These are phyloP conservation scores for Eragrostis curvula DNA, from an alignment of 176 grass and related monocot species.

Conservation along the genomic window DNA sequence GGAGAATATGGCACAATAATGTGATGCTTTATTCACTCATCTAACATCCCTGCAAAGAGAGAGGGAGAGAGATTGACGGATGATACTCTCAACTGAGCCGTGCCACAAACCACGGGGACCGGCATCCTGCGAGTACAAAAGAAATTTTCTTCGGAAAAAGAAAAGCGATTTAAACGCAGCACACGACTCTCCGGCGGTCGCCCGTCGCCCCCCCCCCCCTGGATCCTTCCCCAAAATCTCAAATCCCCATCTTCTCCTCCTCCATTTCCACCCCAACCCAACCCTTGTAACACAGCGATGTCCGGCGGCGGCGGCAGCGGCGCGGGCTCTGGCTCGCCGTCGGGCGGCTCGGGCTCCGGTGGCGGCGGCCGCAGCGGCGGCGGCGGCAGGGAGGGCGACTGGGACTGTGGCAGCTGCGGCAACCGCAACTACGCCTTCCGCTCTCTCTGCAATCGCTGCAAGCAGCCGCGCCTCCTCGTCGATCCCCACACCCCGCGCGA, in stretches of 20 bases:
- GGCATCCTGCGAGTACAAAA: no score
- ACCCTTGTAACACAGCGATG: slow-evolving; percentile 13
- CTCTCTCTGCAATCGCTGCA: slow-evolving; percentile 98
- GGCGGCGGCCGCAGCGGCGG: slow-evolving; percentile 13
- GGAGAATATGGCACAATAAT: no score
- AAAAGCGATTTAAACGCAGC: no score
- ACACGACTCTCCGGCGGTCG: no score
- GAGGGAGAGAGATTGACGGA: no score
- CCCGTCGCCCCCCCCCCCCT: not conserved
- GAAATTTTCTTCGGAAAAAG: no score
- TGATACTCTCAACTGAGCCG: no score
- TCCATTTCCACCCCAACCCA: not conserved
- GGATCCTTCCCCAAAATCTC: not conserved
- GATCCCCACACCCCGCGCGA: slow-evolving; percentile 80
- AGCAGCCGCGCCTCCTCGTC: slow-evolving; percentile 89
- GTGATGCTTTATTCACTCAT: no score
- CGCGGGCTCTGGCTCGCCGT: slow-evolving; percentile 40
- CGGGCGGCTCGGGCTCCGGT: slow-evolving; percentile 28
- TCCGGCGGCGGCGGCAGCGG: slow-evolving; percentile 17
- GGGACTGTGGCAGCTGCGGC: slow-evolving; percentile 79
- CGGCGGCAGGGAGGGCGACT: slow-evolving; percentile 87
- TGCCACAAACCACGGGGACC: no score
- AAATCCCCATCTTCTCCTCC: slow-evolving; percentile 7
- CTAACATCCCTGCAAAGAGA: no score
- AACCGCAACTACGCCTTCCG: slow-evolving; percentile 99